A percentile compares a stretch with the other conserved stretches of the same genome.
Conservation (phyloP, 2,329 filamentous ascomycete species). For the Diaporthe longicolla region DNA sequence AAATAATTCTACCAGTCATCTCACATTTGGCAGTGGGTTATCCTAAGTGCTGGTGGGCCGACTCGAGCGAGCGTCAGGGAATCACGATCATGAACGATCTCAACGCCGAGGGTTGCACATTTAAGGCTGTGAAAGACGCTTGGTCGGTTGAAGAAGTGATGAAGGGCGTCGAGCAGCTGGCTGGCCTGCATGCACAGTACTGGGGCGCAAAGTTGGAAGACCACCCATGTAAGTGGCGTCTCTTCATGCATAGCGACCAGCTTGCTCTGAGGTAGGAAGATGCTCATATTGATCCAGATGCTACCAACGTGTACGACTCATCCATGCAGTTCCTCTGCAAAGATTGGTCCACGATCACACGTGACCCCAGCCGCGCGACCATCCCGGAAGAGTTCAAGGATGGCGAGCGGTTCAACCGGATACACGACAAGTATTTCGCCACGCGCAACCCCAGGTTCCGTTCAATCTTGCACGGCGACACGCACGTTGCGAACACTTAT, state of each 20-base stretch:
- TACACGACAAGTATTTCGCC: neutral
- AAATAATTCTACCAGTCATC: neutral
- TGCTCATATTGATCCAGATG: neutral
- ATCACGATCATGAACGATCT: slow-evolving; percentile 25
- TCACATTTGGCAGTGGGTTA: neutral
- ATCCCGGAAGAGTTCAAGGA: neutral
- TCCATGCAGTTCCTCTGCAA: neutral
- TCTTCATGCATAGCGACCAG: no score
- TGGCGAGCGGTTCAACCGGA: neutral
- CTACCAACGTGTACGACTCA: neutral
- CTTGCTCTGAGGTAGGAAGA: neutral
- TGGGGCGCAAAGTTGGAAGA: slow-evolving; percentile 1
- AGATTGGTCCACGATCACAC: neutral
- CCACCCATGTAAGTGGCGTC: neutral
- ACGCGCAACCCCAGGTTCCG: neutral
- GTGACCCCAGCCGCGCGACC: neutral
- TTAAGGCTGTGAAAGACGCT: neutral
- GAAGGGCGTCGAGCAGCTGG: neutral
- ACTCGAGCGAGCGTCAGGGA: neutral
- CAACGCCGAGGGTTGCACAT: slow-evolving; percentile 17
- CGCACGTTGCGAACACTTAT: neutral
- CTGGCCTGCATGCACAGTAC: neutral
- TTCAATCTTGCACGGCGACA: neutral
- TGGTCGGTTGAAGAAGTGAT: neutral
- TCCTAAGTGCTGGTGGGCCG: slow-evolving; percentile 19